Evolutionary conservation across 441 rosid genomes (phyloP), one percentile per base, ranked within the genome.

Genomic region (Gossypium schwendimanii): DNA sequence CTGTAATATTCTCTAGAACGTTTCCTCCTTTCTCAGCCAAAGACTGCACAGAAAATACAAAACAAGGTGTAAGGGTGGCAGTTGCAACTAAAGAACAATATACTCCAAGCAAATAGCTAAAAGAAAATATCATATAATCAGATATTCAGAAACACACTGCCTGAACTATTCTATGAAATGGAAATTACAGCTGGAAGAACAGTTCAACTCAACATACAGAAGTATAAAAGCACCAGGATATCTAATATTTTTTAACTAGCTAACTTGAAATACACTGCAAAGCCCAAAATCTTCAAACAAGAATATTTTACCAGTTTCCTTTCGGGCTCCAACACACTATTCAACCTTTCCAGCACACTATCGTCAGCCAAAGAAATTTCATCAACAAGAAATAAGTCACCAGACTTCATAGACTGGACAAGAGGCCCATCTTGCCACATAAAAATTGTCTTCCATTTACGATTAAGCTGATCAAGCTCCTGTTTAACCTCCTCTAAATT

Each of bases 341-440:
- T 96, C 83, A 93, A 81, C 75, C 99, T 88, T 80, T 96, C 99
- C 72, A 96, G 79, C 1, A 96, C 98, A 69, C 99, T 93, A 79
- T 96, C 99, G 89, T 96, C 98, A 77, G 99, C 98, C 89, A 96
- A 78, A 49, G 99, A 96, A 82, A 96, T 93, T 84, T 96, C 99
- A 90, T 96, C 99, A 70, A 89, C 81, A 61, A 96, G 97, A 82
- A 96, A 82, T 20, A 96, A 81, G 82, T 91, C 87, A 70, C 99
- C 97, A 74, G 87, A 83, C 85, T 82, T 91, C 99, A 96, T 96
- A 33, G 98, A 91, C 77, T 87, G 86, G 78, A 96, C 96, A 68
- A 96, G 96, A 73, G 99, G 97, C 24, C 99, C 99, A 87, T 93
- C 99, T 83, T 93, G 97, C 99, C 99, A 96, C 70, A 78, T 79